phyloP scores from a whole-genome alignment of 2,329 filamentous ascomycete genomes.

The Colletotrichum sp. region DNA sequence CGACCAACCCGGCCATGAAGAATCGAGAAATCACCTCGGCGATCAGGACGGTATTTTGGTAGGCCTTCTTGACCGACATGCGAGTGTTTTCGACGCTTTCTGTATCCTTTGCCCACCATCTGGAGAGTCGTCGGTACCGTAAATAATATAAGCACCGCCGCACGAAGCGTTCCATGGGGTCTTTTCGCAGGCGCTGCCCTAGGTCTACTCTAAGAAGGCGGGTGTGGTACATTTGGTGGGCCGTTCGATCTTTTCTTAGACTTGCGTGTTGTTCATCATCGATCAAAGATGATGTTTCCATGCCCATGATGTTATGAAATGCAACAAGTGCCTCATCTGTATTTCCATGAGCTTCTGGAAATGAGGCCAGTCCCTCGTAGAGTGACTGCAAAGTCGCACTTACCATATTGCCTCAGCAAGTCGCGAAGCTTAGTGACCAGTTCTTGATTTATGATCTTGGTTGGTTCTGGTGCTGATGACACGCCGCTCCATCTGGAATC shows the following conservation, averaged over 20 bases:
- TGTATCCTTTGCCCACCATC: neutral
- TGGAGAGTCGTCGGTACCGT: neutral
- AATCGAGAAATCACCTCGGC: neutral
- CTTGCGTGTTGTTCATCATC: neutral
- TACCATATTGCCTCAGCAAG: neutral
- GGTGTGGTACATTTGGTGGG: neutral
- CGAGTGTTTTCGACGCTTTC: neutral
- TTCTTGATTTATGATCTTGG: neutral
- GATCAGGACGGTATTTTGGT: neutral
- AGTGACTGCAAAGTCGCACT: neutral
- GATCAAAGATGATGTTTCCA: neutral
- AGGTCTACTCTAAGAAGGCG: neutral
- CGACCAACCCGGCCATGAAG: neutral
- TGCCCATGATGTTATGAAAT: neutral
- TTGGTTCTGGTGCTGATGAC: neutral
- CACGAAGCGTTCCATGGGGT: neutral
- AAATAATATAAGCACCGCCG: neutral
- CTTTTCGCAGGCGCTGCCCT: neutral
- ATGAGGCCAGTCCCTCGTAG: fast-evolving
- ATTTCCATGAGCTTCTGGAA: neutral
- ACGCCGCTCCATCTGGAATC: neutral
- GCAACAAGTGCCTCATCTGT: neutral
- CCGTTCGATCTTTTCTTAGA: neutral
- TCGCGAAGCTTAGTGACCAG: neutral
- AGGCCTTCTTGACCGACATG: neutral